Conservation (phyloP, 306 rosid species). For the Ormosia semicastrata region DNA sequence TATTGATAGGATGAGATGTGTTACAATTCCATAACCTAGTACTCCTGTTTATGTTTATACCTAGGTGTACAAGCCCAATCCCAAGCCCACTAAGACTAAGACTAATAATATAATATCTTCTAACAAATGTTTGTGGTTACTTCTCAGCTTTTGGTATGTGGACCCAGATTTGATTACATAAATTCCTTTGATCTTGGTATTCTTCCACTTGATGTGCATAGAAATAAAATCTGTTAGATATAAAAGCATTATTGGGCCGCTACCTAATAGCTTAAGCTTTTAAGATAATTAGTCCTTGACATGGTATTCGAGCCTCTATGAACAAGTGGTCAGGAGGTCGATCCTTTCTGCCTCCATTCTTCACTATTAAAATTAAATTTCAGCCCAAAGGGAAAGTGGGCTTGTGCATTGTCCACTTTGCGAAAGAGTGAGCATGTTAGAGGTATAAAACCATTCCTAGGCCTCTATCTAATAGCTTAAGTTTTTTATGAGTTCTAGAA, state of each 20-base stretch:
- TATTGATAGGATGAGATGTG: no score
- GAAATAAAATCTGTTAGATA: conserved; percentile 6
- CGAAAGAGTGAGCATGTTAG: not conserved
- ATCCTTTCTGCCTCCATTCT: not conserved
- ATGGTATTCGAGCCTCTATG: not conserved
- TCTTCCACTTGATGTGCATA: conserved; percentile 14
- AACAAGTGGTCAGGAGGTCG: not conserved
- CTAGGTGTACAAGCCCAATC: no score
- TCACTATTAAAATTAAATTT: not conserved
- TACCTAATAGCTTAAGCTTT: not conserved
- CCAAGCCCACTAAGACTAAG: no score
- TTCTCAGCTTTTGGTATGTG: conserved; percentile 19
- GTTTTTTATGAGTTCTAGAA: not conserved
- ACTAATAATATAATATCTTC: no score
- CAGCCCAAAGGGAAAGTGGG: not conserved
- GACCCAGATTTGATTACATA: not conserved
- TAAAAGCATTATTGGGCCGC: not conserved
- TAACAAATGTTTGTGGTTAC: not conserved
- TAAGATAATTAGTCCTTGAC: not conserved
- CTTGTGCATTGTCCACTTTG: not conserved
- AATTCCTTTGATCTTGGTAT: conserved; percentile 12
- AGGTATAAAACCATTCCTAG: not conserved
- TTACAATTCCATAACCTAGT: no score
- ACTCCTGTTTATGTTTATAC: no score
- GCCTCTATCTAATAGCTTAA: not conserved